Conservation (phyloP, 1,284 basidiomycete species). For the Ceratobasidium sp. region DNA sequence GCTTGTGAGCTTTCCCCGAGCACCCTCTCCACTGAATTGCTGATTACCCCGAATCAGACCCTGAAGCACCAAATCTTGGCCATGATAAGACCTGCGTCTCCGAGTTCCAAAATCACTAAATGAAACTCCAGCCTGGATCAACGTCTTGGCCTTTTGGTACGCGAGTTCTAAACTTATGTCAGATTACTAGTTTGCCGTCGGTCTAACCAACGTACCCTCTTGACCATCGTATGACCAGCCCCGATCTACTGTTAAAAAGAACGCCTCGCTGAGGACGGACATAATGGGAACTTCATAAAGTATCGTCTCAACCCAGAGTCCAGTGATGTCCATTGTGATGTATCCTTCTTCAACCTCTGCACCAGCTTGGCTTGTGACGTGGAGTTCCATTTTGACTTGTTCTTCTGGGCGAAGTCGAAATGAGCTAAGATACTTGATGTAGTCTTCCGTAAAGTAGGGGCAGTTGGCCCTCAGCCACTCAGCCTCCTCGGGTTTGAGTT, state of each 20-base stretch:
- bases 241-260: conserved; percentile 71
- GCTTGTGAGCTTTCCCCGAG: conserved; percentile 70
- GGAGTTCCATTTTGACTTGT: conserved; percentile 77
- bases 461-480: conserved; percentile 73
- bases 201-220: conserved; percentile 58
- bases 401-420: conserved; percentile 78
- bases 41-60: conserved; percentile 70
- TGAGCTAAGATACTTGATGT: conserved; percentile 74
- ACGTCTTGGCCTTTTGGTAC: conserved; percentile 69
- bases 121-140: conserved; percentile 73
- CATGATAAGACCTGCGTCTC: conserved; percentile 77
- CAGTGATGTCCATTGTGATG: conserved; percentile 75
- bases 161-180: conserved; percentile 58
- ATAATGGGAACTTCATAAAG: conserved; percentile 97
- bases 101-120: conserved; percentile 96
- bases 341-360: conserved; percentile 64
- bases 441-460: conserved; percentile 75
- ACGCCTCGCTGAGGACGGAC: conserved; percentile 83
- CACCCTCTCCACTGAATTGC: conserved; percentile 53
- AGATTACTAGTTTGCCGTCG: too few species aligned
- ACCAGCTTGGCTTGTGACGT: conserved; percentile 54
- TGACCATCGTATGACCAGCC: conserved; percentile 88
- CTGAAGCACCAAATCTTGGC: conserved; percentile 81
- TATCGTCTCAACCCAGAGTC: conserved; percentile 89
- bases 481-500: conserved; percentile 68